These are phyloP conservation scores for Lodderomyces beijingensis DNA, from an alignment of 1,139 yeast genomes.

Conservation along the genomic window DNA sequence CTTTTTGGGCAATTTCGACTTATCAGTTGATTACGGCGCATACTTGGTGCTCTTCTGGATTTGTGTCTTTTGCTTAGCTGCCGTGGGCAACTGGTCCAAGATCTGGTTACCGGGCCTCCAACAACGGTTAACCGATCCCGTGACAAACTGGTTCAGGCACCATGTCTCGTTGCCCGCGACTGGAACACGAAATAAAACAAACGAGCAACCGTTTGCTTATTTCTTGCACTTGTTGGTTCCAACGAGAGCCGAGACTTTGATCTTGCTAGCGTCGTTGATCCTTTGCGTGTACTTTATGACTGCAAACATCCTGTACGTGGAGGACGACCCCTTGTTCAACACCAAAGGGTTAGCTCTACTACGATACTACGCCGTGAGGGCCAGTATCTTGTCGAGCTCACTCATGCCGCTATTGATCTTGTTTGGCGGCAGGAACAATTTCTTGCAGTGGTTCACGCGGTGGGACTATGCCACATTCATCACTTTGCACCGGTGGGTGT, in stretches of 20 bases:
- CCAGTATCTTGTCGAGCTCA: conserved; percentile 54
- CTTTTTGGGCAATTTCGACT: conserved; percentile 38
- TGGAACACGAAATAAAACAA: conserved; percentile 21
- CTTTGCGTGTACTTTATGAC: conserved; percentile 38
- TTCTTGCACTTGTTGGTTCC: conserved; percentile 48
- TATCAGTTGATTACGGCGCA: conserved; percentile 31
- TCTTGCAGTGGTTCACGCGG: conserved; percentile 52
- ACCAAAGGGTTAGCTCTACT: conserved; percentile 25
- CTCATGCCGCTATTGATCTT: conserved; percentile 49
- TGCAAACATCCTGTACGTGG: conserved; percentile 19
- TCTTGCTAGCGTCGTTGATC: conserved; percentile 43
- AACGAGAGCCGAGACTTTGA: conserved; percentile 56
- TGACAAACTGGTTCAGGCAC: conserved; percentile 23
- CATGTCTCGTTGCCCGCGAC: conserved; percentile 28
- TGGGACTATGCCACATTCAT: conserved; percentile 59
- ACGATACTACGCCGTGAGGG: conserved; percentile 48
- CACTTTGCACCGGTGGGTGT: conserved; percentile 57
- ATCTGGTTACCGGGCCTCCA: conserved; percentile 19
- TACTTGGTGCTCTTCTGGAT: conserved; percentile 30
- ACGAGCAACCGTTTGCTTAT: conserved; percentile 22
- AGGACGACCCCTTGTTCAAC: conserved; percentile 28
- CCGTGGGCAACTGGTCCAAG: conserved; percentile 32
- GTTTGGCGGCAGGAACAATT: conserved; percentile 61
- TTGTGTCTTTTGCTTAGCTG: conserved; percentile 20
- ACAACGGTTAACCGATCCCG: conserved; percentile 19